A percentile compares a stretch with the other conserved stretches of the same genome.
These are phyloP conservation scores for Hortiboletus campestris DNA, from an alignment of 768 basidiomycete genomes.

Conservation along the genomic window DNA sequence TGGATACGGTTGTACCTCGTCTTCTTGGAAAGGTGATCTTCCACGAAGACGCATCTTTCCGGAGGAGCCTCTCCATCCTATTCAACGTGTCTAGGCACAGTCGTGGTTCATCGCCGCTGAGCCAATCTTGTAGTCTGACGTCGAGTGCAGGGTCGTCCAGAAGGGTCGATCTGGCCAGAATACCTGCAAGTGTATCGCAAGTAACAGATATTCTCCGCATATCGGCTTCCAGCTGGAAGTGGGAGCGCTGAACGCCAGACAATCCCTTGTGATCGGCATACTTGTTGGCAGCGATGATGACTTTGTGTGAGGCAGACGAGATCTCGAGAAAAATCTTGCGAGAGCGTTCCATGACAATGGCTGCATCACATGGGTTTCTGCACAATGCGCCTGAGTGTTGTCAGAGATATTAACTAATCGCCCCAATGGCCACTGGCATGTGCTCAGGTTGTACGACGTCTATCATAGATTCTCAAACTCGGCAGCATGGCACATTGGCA, in stretches of 20 bases:
- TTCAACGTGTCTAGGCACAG: background rate
- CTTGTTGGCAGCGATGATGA: background rate
- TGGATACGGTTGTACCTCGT: background rate
- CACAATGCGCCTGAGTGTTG: no score
- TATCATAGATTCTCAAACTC: no score
- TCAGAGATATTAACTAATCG: no score
- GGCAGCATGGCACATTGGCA: no score
- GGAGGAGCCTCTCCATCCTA: background rate
- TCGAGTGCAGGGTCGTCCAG: background rate
- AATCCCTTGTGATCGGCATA: background rate
- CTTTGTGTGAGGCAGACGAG: background rate
- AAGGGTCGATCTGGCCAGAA: background rate
- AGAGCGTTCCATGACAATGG: background rate
- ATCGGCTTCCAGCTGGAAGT: background rate
- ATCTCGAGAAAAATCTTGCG: background rate
- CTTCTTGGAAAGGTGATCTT: background rate
- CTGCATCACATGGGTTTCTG: background rate
- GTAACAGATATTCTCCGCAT: background rate
- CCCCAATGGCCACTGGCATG: no score
- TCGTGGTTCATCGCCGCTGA: background rate
- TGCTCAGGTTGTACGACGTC: no score
- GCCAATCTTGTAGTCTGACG: background rate
- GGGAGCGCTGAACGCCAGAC: background rate
- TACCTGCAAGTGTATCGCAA: background rate
- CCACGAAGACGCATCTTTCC: background rate